Base-by-base conservation (phyloP, 495 filamentous ascomycete genomes). In the Staphylotrichum tortipilum region DNA sequence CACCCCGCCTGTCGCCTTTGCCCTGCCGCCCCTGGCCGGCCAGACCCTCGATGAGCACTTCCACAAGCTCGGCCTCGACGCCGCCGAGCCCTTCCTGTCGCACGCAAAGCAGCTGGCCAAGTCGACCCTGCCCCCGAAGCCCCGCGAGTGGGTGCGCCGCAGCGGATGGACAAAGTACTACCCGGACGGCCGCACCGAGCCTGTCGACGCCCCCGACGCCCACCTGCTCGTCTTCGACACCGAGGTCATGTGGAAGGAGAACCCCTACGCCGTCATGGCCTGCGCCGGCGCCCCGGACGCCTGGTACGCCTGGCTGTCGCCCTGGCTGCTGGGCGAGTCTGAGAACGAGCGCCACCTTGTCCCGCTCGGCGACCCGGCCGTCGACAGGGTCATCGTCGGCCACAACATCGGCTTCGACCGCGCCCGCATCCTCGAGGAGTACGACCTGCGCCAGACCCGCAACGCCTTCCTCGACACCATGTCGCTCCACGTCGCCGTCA, bases 271-370 rank as follows among this genome's bases (percentile, higher is more conserved):
- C 6, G 86, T 94, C 34, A 97, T 99, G 92, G 92, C 92, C 30
- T 96, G 89, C 55, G 92, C 92, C 9, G 85, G 81, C 41, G 86
- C 86, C 52, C 81, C 86, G 10, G 87, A 81, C 12, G 81, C 86
- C 19, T 99, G 92, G 92, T 99, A 97, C 70, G 86, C 85, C 2
- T 99, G 92, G 92, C 65, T 99, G 44, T 96, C 90, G 18, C 92
- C 92, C 0, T 99, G 92, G 92, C 70, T 99, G 19, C 66, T 99
- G 7, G 87, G 81, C 15, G 87, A 95, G 68, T 80, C 83, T 5
- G 73, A 85, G n/a, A 78, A 77, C 21, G 74, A 86, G 55, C 70
- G 77, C 31, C 92, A 99, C 43, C 68, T 99, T 29, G 80, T 99
- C 38, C 89, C 92, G 0, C 64, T 99, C 24, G 92, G 92, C 4